A percentile compares a stretch with the other conserved stretches of the same genome.
phyloP scores from a whole-genome alignment of 495 filamentous ascomycete species.

The Melanomma pulvis-pyrius region DNA sequence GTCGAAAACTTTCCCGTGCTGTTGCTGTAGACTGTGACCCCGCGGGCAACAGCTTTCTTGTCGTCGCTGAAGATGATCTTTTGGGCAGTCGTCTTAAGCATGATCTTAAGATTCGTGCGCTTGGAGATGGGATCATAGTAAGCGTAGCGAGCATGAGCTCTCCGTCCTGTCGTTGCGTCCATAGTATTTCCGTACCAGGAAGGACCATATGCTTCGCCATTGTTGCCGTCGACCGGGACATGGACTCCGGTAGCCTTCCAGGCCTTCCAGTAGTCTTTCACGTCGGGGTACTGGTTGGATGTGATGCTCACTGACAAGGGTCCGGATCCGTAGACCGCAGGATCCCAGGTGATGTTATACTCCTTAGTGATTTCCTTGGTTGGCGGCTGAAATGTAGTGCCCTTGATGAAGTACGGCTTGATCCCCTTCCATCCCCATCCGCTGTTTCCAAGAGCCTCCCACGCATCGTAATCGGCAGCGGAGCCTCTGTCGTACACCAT shows the following conservation, averaged over 20 bases:
- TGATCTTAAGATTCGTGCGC: background rate
- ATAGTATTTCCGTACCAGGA: constrained; percentile 17
- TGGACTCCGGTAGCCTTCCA: background rate
- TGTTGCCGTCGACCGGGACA: too few relatives aligned
- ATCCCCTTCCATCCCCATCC: constrained; percentile 41
- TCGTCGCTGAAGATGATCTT: too few relatives aligned
- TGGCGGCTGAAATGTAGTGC: constrained; percentile 4
- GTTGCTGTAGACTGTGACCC: background rate
- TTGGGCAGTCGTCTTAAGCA: too few relatives aligned
- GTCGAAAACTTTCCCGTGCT: too few relatives aligned
- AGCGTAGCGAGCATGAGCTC: background rate
- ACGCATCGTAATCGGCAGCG: constrained; percentile 39
- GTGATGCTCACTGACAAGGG: background rate
- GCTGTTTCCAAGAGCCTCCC: constrained; percentile 21
- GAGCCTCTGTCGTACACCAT: constrained; percentile 36
- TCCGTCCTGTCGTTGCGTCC: background rate
- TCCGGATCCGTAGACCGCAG: background rate
- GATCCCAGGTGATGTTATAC: constrained; percentile 2
- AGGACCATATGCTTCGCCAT: background rate
- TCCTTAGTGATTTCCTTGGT: background rate
- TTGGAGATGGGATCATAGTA: background rate
- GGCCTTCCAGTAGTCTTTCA: background rate
- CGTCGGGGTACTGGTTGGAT: background rate
- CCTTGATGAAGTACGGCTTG: constrained; percentile 27
- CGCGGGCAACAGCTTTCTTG: background rate